Base-by-base conservation (phyloP, 179 eudicot genomes). In the Heliamphora pulchella region DNA sequence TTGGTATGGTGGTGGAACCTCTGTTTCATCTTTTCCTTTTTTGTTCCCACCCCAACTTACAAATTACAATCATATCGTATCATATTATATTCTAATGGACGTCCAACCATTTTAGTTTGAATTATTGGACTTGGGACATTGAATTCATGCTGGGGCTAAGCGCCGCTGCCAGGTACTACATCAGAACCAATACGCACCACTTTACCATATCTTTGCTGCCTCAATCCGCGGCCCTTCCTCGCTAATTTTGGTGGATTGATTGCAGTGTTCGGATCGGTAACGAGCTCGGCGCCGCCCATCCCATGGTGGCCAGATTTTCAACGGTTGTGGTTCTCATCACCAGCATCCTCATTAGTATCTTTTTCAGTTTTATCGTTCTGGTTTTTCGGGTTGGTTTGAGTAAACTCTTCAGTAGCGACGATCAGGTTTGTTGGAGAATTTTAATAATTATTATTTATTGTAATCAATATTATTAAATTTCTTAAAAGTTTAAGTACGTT, bases 101-200 rank as follows among this genome's bases (percentile, higher is more conserved):
- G n/a, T n/a, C n/a, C n/a, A n/a, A n/a, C n/a, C n/a, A 65, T 82
- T 43, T 44, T 89, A 91, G 95, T 84, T 84, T 91, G 93, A 84
- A 87, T 76, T 91, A 91, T 79, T 85, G 81, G 83, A 91, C 86
- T 81, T 91, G 92, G 92, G 93, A 91, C 80, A 80, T 91, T 89
- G 86, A 87, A 73, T 90, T 91, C 71, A 91, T 91, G 93, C 72
- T 91, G 83, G 96, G 96, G 17, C 66, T 91, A 79, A 79, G 89
- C 10, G 87, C 90, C 39, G 93, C 91, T 11, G 88, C 84, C 20
- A 87, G 88, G 90, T 87, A 78, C 2, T 39, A n/a, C 41, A 59
- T 17, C 4, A 46, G 15, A 75, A n/a, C n/a, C n/a, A n/a, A n/a
- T n/a, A n/a, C n/a, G n/a, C n/a, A n/a, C n/a, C n/a, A n/a, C n/a